Base-by-base conservation (phyloP, 2,329 filamentous ascomycete species). In the Bipolaris cookei region DNA sequence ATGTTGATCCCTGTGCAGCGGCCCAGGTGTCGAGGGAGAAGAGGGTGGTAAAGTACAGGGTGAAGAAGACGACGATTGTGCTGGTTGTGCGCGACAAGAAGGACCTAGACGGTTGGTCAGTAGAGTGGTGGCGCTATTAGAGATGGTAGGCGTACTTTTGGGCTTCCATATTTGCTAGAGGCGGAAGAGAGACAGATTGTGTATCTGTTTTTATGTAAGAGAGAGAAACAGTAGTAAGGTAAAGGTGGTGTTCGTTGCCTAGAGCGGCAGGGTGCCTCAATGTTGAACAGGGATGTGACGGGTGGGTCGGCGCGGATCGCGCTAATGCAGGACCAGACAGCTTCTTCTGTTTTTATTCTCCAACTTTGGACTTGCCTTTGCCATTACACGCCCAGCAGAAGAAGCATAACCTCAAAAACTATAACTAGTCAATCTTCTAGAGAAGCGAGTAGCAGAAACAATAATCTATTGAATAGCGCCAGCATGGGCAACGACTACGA, bases 11-110 rank as follows among this genome's bases (percentile, higher is more conserved):
- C 37, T 67, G 69, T 7, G 75, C 75, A 10, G 75, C 73, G 47
- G 71, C 61, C 68, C 70, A 75, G 47, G 72, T 66, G 53, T 77
- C 75, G 52, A 76, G 56, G 51, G 66, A 71, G 69, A 77, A 77
- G 59, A 77, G 71, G 0, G 74, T 77, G n/a, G 75, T 76, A 42
- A 77, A 47, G 62, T 77, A 77, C 46, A 77, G 74, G 28, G 72
- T 71, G 57, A 76, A 25, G 69, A 77, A 77, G 61, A 70, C 64
- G 30, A 69, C 51, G 54, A 74, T 44, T 8, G 70, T 65, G 62
- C 68, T 64, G 38, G 52, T 39, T 43, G 47, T 55, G 56, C 58
- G 39, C 48, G 42, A 37, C 48, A 42, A 11, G 42, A 47, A 18
- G 43, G 58, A 25, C n/a, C 54, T 62, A 11, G 20, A n/a, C 7